A percentile compares a stretch with the other conserved stretches of the same genome.
These are phyloP conservation scores for Baudoinia panamericana DNA, from an alignment of 495 filamentous ascomycete genomes.

Conservation along the genomic window DNA sequence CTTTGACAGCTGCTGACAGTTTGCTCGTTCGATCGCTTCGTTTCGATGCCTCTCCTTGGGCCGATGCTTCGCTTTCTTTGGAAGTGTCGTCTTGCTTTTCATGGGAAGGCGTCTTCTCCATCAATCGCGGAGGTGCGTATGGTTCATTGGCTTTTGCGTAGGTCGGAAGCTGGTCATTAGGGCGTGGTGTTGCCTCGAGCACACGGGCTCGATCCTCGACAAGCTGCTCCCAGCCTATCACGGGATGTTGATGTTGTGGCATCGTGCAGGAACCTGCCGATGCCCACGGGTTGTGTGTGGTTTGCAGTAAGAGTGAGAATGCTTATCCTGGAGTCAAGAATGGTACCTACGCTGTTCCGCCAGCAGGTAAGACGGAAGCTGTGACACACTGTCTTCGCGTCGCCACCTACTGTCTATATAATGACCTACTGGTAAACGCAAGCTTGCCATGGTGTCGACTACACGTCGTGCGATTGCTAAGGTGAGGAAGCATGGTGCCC, in stretches of 20 bases:
- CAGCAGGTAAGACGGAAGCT: neutral
- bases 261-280: neutral
- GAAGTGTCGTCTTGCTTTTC: too few relatives aligned
- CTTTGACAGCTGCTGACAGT: too few relatives aligned
- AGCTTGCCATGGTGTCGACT: neutral
- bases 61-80: too few relatives aligned
- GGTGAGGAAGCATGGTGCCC: neutral
- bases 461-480: too few relatives aligned
- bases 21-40: too few relatives aligned
- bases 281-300: neutral
- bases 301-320: neutral
- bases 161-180: constrained; percentile 5
- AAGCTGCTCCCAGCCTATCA: neutral
- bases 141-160: constrained; percentile 6
- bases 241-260: neutral
- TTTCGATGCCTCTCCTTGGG: too few relatives aligned
- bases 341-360: too few relatives aligned
- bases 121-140: too few relatives aligned
- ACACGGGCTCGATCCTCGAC: neutral
- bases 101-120: too few relatives aligned
- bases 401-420: neutral
- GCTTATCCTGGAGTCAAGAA: neutral
- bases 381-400: neutral
- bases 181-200: neutral
- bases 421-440: neutral